Conservation (phyloP, 305 asterid species). For the Nicotiana rustica region DNA sequence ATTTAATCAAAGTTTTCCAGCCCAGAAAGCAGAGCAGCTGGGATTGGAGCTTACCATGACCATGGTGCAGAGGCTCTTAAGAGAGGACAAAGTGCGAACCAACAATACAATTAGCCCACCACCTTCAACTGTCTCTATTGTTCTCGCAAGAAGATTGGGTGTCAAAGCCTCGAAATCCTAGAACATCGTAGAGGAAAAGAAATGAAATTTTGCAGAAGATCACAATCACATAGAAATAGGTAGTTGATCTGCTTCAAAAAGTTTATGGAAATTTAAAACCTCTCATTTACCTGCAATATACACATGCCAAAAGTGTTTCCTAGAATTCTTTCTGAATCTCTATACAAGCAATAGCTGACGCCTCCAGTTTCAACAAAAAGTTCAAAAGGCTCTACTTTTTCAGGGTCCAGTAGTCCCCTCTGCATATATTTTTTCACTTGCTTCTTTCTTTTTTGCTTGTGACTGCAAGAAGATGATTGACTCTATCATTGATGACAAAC, state of each 20-base stretch:
- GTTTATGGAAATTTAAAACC: constrained; percentile 28
- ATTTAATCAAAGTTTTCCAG: not conserved
- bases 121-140: constrained; percentile 98
- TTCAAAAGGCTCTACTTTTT: constrained; percentile 72
- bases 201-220: constrained; percentile 6
- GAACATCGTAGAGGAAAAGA: constrained; percentile 30
- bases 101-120: constrained; percentile 93
- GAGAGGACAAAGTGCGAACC: constrained; percentile 87
- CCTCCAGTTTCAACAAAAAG: constrained; percentile 78
- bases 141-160: constrained; percentile 95
- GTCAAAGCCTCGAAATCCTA: constrained; percentile 98
- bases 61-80: constrained; percentile 89
- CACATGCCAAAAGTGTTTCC: constrained; percentile 99
- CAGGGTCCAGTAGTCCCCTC: constrained; percentile 72
- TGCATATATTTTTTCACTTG: constrained; percentile 74
- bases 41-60: constrained; percentile 69
- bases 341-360: constrained; percentile 80
- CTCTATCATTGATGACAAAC: not conserved
- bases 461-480: constrained; percentile 51
- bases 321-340: constrained; percentile 87
- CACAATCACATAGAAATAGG: constrained; percentile 1
- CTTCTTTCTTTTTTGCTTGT: constrained; percentile 75
- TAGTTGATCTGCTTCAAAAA: not conserved
- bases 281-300: constrained; percentile 76
- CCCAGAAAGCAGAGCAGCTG: constrained; percentile 26